Evolutionary conservation across 2,329 filamentous ascomycete species (phyloP).

Genomic region (Aspergillus spinulosporus): DNA sequence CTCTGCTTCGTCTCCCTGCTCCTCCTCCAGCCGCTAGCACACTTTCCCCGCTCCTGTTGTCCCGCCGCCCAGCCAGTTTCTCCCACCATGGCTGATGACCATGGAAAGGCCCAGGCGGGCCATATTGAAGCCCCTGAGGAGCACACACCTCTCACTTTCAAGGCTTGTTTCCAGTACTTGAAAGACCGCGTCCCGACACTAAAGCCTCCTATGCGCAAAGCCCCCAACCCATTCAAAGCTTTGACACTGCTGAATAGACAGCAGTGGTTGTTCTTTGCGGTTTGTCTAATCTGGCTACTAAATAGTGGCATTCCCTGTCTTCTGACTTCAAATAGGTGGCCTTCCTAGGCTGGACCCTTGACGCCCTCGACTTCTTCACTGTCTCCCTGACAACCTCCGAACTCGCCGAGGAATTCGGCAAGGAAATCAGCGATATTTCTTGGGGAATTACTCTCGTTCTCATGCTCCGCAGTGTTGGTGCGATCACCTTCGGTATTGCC

Average conservation of each 20-base stretch:
- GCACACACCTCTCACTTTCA: constrained; percentile 30
- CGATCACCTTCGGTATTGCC: constrained; percentile 57
- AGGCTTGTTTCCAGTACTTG: constrained; percentile 47
- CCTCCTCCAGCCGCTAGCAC: neutral
- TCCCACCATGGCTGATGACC: constrained; percentile 6
- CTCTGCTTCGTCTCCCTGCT: neutral
- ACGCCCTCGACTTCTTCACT: constrained; percentile 64
- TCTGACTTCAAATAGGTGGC: constrained; percentile 32
- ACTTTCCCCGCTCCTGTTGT: neutral
- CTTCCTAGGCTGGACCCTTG: constrained; percentile 55
- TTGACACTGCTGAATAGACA: constrained; percentile 54
- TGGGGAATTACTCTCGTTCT: constrained; percentile 60
- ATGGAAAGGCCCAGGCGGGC: constrained; percentile 4
- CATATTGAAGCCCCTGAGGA: constrained; percentile 2
- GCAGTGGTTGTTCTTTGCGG: constrained; percentile 60
- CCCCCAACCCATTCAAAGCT: constrained; percentile 56
- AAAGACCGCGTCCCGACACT: constrained; percentile 56
- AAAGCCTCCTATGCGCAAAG: constrained; percentile 56
- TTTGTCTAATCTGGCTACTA: constrained; percentile 18
- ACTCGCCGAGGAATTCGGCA: constrained; percentile 55
- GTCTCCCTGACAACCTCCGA: constrained; percentile 58
- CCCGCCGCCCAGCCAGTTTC: neutral
- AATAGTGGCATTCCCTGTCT: neutral
- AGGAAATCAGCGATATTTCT: constrained; percentile 59
- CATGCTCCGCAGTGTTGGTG: constrained; percentile 62